Evolutionary conservation across 306 rosid species (phyloP), one percentile per base, ranked within the genome.

Genomic region (Coriaria nepalensis): DNA sequence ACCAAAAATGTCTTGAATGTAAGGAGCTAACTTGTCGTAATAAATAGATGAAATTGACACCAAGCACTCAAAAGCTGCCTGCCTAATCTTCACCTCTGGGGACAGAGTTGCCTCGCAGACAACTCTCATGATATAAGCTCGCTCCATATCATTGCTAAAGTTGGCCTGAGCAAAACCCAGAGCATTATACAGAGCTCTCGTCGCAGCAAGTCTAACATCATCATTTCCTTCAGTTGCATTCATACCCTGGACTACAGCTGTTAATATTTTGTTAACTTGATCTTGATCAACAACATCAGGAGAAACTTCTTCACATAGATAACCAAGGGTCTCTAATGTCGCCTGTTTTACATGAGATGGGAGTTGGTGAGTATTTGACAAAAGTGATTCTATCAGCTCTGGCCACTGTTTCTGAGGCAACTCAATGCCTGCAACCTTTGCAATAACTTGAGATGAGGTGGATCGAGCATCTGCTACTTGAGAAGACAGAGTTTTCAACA

Each of bases 201-300:
- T 79, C 46, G 96, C 84, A 48, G 93, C 93, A 72, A 86, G 88
- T 63, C 86, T 78, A 37, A 86, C 90, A 54, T 86, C 96, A 70
- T 63, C 68, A 77, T 75, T 77, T 52, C 72, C 77, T 60, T 86
- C 93, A 51, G 88, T 56, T 47, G 80, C 65, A 6, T 72, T 81
- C 88, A 86, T 82, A 57, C 96, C 93, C 68, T 86, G 96, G 62
- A 82, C 86, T 49, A 86, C 96, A 39, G 96, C 96, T 8, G 96
- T 86, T 46, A 86, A 84, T 63, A 86, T 77, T 60, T 74, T 86
- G 62, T 86, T 86, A 53, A 86, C 93, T 35, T 86, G 86, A 48
- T 86, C 96, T 54, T 86, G 96, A 53, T 82, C 93, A 37, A 86
- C 67, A 40, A 76, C 76, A 48, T 79, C 77, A 40, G 88, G 80